Conservation (phyloP, 2,329 filamentous ascomycete genomes). For the Oidium heveae region DNA sequence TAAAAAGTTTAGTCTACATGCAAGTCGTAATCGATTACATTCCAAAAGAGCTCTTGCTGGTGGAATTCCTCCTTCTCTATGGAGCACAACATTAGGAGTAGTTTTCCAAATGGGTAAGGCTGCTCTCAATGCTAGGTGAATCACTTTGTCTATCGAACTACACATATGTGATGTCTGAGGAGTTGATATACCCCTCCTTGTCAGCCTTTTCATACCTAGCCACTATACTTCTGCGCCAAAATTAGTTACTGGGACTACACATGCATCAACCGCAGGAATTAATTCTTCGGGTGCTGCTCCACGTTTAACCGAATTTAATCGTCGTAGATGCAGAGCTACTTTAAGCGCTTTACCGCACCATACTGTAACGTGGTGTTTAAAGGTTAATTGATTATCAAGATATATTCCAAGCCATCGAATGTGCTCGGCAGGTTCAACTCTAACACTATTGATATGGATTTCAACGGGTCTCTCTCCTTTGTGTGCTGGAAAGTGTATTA, state of each 20-base stretch:
- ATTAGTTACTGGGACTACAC: background rate
- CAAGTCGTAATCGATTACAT: background rate
- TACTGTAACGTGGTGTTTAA: background rate
- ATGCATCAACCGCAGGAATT: background rate
- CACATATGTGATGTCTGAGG: background rate
- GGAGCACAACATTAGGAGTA: background rate
- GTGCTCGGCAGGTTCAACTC: background rate
- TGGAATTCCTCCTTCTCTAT: background rate
- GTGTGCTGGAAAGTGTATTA: background rate
- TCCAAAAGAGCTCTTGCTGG: background rate
- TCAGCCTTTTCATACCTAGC: background rate
- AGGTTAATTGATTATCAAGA: background rate
- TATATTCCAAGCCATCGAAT: background rate
- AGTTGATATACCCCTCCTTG: background rate
- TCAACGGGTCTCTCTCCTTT: background rate
- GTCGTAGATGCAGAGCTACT: background rate
- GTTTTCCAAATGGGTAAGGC: background rate
- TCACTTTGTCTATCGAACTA: background rate
- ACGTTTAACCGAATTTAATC: background rate
- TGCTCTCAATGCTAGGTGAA: background rate
- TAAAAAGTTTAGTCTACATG: background rate
- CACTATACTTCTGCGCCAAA: background rate
- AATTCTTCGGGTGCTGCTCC: background rate
- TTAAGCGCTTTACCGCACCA: background rate
- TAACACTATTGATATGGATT: background rate